Conservation (phyloP, 2,329 filamentous ascomycete genomes). For the Eurotiales sp. region DNA sequence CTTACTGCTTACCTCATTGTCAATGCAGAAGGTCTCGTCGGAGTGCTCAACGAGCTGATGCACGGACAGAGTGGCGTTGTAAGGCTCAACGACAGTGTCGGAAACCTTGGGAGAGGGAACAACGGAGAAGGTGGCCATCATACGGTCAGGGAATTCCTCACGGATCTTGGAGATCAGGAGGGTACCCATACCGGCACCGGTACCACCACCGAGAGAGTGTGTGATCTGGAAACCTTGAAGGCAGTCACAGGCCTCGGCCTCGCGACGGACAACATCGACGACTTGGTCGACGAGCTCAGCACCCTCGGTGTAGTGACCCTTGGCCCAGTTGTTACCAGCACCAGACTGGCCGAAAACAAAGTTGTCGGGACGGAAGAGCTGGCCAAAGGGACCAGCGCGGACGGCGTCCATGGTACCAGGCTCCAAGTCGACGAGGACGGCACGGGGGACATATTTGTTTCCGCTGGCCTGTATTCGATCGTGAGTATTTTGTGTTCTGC, state of each 20-base stretch:
- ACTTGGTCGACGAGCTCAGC: slow-evolving; percentile 98
- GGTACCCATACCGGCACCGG: slow-evolving; percentile 99
- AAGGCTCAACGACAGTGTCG: slow-evolving; percentile 98
- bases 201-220: slow-evolving; percentile 99
- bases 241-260: slow-evolving; percentile 98
- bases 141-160: slow-evolving; percentile 99
- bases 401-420: slow-evolving; percentile 99
- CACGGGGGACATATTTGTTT: slow-evolving; percentile 99
- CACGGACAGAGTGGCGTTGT: slow-evolving; percentile 98
- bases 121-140: slow-evolving; percentile 99
- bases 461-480: slow-evolving; percentile 65
- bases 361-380: slow-evolving; percentile 99
- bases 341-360: slow-evolving; percentile 99
- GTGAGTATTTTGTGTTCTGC: not conserved
- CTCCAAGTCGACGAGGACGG: slow-evolving; percentile 98
- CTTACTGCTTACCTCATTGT: slow-evolving; percentile 72
- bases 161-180: slow-evolving; percentile 99
- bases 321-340: slow-evolving; percentile 99
- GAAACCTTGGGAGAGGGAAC: slow-evolving; percentile 99
- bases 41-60: slow-evolving; percentile 99
- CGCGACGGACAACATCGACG: slow-evolving; percentile 95
- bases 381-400: slow-evolving; percentile 94
- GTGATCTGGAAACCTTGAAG: slow-evolving; percentile 99
- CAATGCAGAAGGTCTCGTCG: slow-evolving; percentile 99
- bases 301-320: slow-evolving; percentile 99